These are phyloP conservation scores for Termitomyces sp. DNA, from an alignment of 768 basidiomycete species.

Conservation along the genomic window DNA sequence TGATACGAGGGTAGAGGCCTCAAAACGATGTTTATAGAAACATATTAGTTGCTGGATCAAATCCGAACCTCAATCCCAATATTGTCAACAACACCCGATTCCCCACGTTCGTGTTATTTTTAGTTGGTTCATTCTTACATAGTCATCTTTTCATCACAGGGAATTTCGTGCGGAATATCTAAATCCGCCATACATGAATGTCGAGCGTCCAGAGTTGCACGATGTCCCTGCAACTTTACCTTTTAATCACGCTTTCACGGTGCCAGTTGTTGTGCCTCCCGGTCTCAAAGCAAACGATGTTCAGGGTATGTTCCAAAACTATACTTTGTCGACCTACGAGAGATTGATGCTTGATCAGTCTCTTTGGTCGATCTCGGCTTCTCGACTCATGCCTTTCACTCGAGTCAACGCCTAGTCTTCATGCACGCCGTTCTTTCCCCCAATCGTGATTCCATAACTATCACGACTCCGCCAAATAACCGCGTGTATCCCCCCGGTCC, in stretches of 20 bases:
- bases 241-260: conserved; percentile 29
- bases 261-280: conserved; percentile 26
- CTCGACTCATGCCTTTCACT: conserved; percentile 29
- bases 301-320: conserved; percentile 16
- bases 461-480: conserved; percentile 31
- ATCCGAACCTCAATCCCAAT: conserved; percentile 24
- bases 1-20: not conserved
- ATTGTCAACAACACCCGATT: conserved; percentile 7
- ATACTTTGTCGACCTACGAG: not conserved
- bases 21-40: conserved; percentile 1
- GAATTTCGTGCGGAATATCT: conserved; percentile 40
- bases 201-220: conserved; percentile 26
- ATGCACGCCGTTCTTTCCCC: conserved; percentile 26
- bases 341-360: conserved; percentile 17
- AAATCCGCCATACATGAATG: conserved; percentile 37
- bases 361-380: conserved; percentile 36
- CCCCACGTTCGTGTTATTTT: conserved; percentile 2
- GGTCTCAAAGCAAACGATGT: conserved; percentile 20
- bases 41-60: conserved; percentile 34
- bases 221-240: conserved; percentile 31
- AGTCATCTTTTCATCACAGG: conserved; percentile 15
- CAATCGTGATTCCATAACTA: conserved; percentile 25
- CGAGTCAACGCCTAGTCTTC: conserved; percentile 30
- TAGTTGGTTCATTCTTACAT: conserved; percentile 12
- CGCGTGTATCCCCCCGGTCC: conserved; percentile 34